Conservation (phyloP, 768 basidiomycete species). For the Cantharellus cinnabarinus region DNA sequence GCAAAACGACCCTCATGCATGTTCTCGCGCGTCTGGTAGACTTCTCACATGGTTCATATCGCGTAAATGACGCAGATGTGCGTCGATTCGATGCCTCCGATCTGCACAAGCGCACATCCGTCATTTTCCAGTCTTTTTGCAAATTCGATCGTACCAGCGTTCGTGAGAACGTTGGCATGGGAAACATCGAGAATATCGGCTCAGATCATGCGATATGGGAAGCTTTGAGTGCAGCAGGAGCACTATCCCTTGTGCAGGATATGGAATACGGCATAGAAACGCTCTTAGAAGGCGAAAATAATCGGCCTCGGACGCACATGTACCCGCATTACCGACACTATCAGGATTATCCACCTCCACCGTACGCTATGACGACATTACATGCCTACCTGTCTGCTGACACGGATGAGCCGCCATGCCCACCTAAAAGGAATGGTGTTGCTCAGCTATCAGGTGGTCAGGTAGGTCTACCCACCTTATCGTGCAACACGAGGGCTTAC, state of each 20-base stretch:
- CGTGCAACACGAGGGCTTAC: neutral
- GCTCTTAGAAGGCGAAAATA: constrained; percentile 26
- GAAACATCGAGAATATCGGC: constrained; percentile 42
- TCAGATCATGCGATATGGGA: constrained; percentile 34
- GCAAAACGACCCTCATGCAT: constrained; percentile 71
- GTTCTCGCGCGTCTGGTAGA: constrained; percentile 60
- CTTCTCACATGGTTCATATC: constrained; percentile 45
- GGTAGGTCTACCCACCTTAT: constrained; percentile 23
- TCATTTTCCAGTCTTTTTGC: constrained; percentile 73
- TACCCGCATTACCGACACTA: neutral
- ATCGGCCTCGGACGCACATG: neutral
- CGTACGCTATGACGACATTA: neutral
- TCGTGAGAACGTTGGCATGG: constrained; percentile 72
- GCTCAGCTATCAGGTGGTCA: constrained; percentile 54
- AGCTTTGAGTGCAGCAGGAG: constrained; percentile 56
- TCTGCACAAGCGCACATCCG: constrained; percentile 54
- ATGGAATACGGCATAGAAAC: constrained; percentile 57
- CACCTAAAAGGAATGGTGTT: neutral
- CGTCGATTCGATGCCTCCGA: constrained; percentile 44
- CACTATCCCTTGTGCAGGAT: constrained; percentile 39
- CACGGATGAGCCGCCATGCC: neutral
- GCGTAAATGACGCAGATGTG: constrained; percentile 51
- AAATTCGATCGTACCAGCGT: constrained; percentile 50
- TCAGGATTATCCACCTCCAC: neutral
- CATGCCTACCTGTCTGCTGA: neutral